Conservation (phyloP, 768 basidiomycete species). For the Pleurotus eryngii region DNA sequence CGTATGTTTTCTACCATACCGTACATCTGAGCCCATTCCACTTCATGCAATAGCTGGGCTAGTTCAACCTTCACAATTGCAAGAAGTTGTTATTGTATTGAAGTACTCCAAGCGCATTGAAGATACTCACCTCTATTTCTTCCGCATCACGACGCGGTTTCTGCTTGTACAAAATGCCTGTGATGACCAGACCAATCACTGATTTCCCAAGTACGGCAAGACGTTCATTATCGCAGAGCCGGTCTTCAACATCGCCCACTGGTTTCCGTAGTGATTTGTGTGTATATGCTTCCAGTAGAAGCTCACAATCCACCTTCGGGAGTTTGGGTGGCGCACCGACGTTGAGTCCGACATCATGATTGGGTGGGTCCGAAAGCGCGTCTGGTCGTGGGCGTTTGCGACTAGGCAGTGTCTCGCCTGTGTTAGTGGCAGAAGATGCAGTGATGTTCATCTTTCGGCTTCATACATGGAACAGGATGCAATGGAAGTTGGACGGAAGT, state of each 20-base stretch:
- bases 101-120: not conserved
- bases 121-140: slow-evolving; percentile 48
- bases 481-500: too few relatives aligned
- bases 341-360: not conserved
- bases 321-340: slow-evolving; percentile 30
- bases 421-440: too few relatives aligned
- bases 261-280: slow-evolving; percentile 58
- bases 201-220: slow-evolving; percentile 48
- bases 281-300: slow-evolving; percentile 66
- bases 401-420: not conserved
- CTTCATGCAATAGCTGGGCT: slow-evolving; percentile 25
- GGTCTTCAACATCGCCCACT: slow-evolving; percentile 32
- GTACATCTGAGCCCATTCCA: slow-evolving; percentile 47
- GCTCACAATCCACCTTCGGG: slow-evolving; percentile 47
- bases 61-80: not conserved
- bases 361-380: not conserved
- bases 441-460: too few relatives aligned
- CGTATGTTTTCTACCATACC: slow-evolving; percentile 45
- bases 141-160: slow-evolving; percentile 46
- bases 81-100: not conserved
- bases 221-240: slow-evolving; percentile 52
- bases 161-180: slow-evolving; percentile 43
- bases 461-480: too few relatives aligned
- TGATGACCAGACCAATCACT: slow-evolving; percentile 45
- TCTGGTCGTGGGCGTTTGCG: slow-evolving; percentile 4